Conservation (phyloP, 176 grass and related monocot species). For the Stipa capillata region DNA sequence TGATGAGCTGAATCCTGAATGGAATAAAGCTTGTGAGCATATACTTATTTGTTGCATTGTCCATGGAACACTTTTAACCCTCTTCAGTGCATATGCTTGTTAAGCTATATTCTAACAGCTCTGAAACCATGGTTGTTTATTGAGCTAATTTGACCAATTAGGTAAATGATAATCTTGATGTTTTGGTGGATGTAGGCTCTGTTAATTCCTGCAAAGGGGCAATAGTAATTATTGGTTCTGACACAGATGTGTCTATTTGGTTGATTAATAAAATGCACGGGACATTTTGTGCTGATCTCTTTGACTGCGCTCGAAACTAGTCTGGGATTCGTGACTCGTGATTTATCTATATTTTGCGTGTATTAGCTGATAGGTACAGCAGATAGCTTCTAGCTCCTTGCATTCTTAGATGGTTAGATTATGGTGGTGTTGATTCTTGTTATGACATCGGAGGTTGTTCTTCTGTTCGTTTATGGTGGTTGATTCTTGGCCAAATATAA, state of each 20-base stretch:
- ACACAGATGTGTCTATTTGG: background rate
- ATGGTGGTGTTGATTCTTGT: background rate
- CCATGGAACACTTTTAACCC: constrained; percentile 8
- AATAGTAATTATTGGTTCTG: background rate
- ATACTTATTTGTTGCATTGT: constrained; percentile 3
- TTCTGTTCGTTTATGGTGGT: background rate
- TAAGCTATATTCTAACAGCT: background rate
- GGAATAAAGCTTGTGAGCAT: constrained; percentile 36
- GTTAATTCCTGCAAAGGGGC: background rate
- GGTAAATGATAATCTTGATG: background rate
- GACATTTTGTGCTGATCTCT: background rate
- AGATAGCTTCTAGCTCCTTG: background rate
- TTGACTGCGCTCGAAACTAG: background rate
- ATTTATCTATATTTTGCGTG: background rate
- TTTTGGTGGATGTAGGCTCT: background rate
- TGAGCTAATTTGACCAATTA: background rate
- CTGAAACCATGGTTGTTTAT: background rate
- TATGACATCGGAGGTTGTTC: background rate
- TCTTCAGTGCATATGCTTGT: background rate
- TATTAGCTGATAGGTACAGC: background rate
- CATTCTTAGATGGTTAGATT: background rate
- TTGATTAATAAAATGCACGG: background rate
- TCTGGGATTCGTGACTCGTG: background rate
- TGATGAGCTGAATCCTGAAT: constrained; percentile 41
- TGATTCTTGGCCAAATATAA: background rate